Evolutionary conservation across 495 filamentous ascomycete species (phyloP).

Genomic region (Lindgomyces ingoldianus): DNA sequence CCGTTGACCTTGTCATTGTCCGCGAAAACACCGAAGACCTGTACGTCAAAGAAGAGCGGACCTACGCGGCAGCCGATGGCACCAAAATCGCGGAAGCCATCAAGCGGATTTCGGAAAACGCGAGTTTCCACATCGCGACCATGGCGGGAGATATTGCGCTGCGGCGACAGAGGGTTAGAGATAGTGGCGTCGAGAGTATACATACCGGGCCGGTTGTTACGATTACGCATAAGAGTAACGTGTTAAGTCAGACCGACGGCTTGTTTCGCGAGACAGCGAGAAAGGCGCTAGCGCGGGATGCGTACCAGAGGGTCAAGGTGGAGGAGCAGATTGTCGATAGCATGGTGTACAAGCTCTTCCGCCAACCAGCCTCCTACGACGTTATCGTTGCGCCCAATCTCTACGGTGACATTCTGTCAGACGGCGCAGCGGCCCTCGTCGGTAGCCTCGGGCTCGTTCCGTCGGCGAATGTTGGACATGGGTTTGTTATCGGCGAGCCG

Average conservation of each 20-base stretch:
- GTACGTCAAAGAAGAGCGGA: slow-evolving; percentile 97
- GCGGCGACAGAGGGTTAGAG: slow-evolving; percentile 76
- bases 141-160: slow-evolving; percentile 95
- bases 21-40: slow-evolving; percentile 98
- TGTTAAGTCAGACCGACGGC: slow-evolving; percentile 93
- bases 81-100: slow-evolving; percentile 89
- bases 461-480: slow-evolving; percentile 93
- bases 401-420: slow-evolving; percentile 94
- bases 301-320: slow-evolving; percentile 59
- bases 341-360: slow-evolving; percentile 99
- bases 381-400: slow-evolving; percentile 98
- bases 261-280: slow-evolving; percentile 84
- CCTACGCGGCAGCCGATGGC: slow-evolving; percentile 67
- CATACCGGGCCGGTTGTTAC: slow-evolving; percentile 78
- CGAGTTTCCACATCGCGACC: slow-evolving; percentile 77
- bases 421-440: slow-evolving; percentile 92
- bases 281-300: slow-evolving; percentile 62
- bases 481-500: slow-evolving; percentile 95
- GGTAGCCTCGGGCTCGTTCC: slow-evolving; percentile 93
- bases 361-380: slow-evolving; percentile 89
- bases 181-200: slow-evolving; percentile 51
- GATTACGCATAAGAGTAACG: slow-evolving; percentile 98
- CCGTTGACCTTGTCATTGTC: slow-evolving; percentile 96
- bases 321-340: slow-evolving; percentile 99
- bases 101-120: slow-evolving; percentile 89